Evolutionary conservation across 2,329 filamentous ascomycete species (phyloP), one percentile per base, ranked within the genome.

Genomic region (Xylaria polymorpha): DNA sequence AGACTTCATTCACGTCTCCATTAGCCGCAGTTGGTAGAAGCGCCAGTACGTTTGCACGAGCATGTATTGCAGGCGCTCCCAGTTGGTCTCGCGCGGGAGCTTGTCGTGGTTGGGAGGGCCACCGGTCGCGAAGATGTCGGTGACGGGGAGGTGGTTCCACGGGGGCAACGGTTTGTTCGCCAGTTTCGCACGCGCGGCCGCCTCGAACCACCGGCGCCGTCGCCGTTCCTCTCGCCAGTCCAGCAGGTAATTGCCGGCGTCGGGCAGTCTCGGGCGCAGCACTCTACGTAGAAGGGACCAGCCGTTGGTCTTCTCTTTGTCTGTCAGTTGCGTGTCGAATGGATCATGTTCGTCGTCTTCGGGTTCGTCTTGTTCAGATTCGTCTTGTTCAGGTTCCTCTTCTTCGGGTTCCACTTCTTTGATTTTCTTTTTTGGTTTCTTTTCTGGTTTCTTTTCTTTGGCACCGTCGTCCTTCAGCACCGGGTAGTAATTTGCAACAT

Each of bases 21-120:
- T 32, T 25, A 60, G 7, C n/a, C 51, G 48, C n/a, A 58, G 20
- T 20, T 63, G 64, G 10, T 51, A 64, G 10, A 44, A 57, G 0
- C 67, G 55, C 63, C 53, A 64, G 9, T 56, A 41, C 32, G 61
- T 64, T n/a, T 58, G 8, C 37, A 65, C 61, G 18, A 57, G 37
- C 61, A 68, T 65, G 12, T 58, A 68, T 39, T 65, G 50, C n/a
- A 69, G 22, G 1, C 59, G 58, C 0, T 61, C 59, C 63, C 58
- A 67, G 22, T 35, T 20, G 3, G 51, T 64, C 18, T 61, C 22
- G 6, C 35, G 14, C 1, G 63, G 64, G 46, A 63, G 32, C 6
- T 41, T n/a, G 1, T 63, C 41, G 14, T 43, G 15, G 14, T 18
- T 37, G 1, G 64, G 64, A 0, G 67, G 67, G 1, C 67, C 67